These are phyloP conservation scores for Naumovozyma dairenensis DNA, from an alignment of 805 yeast species.

Conservation along the genomic window DNA sequence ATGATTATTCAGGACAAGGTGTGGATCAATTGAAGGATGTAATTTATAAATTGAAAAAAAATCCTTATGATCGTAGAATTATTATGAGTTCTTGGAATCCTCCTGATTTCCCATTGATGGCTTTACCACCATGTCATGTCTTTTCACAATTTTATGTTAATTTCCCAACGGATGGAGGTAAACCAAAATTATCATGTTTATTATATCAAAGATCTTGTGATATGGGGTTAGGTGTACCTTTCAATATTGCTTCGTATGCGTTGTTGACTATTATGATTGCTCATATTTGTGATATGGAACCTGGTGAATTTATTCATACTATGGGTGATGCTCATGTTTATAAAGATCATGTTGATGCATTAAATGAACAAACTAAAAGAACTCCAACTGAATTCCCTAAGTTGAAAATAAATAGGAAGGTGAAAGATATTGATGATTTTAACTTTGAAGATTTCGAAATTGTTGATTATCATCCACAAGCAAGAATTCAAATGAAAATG, in stretches of 20 bases:
- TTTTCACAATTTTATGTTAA: constrained; percentile 91
- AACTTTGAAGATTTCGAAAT: constrained; percentile 81
- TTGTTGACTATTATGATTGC: constrained; percentile 91
- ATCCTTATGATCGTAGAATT: constrained; percentile 91
- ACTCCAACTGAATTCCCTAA: constrained; percentile 75
- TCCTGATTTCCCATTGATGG: constrained; percentile 88
- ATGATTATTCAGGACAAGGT: constrained; percentile 82
- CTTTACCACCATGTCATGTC: constrained; percentile 97
- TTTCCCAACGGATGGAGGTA: constrained; percentile 46
- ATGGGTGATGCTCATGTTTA: constrained; percentile 97
- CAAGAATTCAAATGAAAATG: constrained; percentile 90
- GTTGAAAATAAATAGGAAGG: constrained; percentile 56
- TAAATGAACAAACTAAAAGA: constrained; percentile 69
- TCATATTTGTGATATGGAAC: constrained; percentile 85
- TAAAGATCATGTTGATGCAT: constrained; percentile 84
- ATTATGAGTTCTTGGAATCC: constrained; percentile 98
- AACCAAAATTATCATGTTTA: constrained; percentile 72
- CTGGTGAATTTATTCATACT: constrained; percentile 92
- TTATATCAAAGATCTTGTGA: constrained; percentile 97
- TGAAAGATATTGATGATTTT: constrained; percentile 76
- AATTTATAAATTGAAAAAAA: constrained; percentile 67
- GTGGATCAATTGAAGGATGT: constrained; percentile 80
- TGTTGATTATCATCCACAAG: constrained; percentile 68
- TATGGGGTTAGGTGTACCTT: constrained; percentile 99
- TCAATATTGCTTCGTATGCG: constrained; percentile 95